Evolutionary conservation across 2,329 filamentous ascomycete species (phyloP), one percentile per base, ranked within the genome.

Genomic region (Graphium sp.): DNA sequence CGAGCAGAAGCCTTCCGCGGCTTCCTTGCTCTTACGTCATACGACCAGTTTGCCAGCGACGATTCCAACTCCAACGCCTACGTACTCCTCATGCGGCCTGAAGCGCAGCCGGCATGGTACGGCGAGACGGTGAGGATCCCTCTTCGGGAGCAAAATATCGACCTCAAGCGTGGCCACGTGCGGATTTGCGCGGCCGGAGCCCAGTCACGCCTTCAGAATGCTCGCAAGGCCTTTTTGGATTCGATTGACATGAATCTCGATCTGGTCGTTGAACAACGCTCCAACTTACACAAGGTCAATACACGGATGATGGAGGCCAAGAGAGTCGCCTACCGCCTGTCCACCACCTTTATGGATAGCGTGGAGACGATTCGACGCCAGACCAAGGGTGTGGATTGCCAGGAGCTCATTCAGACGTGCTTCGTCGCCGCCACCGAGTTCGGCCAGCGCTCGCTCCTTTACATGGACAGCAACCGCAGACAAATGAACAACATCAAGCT

Each of bases 391-490:
- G 68, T 87, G 37, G 78, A 89, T 38, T 93, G 87, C 47, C 84
- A 93, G 42, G 89, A 98, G 44, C 69, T 98, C 18, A 89, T 98
- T 37, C 89, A 98, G 50, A 92, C 84, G 5, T 98, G 87, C 53
- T 98, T 95, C 49, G 80, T 91, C 22, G 98, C 95, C 44, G 89
- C 89, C n/a, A 95, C 89, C 0, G 89, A 98, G 48, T 98, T 98
- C 40, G 89, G 89, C 24, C 87, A 94, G 48, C 77, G 89, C 37
- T 94, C 87, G 3, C 68, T 93, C 28, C 72, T 89, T 13, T 91
- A 92, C 56, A 89, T 98, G 74, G 89, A 98, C 52, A 79, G 81
- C 49, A 95, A 93, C 46, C 66, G 89, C 31, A 76, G 87, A 28
- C 82, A 91, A 40, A 91, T 95, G 81, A 95, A 95, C 55, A 94